Percentiles rank a stretch among this genome's conserved stretches.
These are phyloP conservation scores for Tephrocybe sp. DNA, from an alignment of 768 basidiomycete genomes.

Conservation along the genomic window DNA sequence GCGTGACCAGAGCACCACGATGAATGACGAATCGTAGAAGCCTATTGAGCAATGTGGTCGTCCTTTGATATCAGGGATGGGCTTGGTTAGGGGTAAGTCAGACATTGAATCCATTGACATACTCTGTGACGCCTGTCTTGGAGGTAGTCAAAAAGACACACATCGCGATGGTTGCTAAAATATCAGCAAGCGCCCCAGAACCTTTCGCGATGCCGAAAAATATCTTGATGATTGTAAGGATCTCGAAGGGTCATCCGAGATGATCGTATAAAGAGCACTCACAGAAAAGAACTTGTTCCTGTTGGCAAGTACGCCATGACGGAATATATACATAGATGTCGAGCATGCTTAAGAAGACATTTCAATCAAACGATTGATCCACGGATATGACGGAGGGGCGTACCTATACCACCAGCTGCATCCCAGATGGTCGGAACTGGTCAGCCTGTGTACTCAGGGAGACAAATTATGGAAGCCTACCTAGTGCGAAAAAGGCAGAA, in stretches of 20 bases:
- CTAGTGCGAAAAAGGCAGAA: slow-evolving; percentile 26
- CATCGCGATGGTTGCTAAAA: slow-evolving; percentile 4
- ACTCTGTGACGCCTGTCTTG: slow-evolving; percentile 37
- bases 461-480: too few species aligned
- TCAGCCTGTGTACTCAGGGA: background rate
- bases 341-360: slow-evolving; percentile 24
- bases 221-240: too few species aligned
- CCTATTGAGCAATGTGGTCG: slow-evolving; percentile 35
- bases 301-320: slow-evolving; percentile 27
- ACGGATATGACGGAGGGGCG: background rate
- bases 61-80: slow-evolving; percentile 24
- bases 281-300: slow-evolving; percentile 29
- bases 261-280: too few species aligned
- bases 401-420: slow-evolving; percentile 28
- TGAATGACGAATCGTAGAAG: slow-evolving; percentile 40
- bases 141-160: slow-evolving; percentile 14
- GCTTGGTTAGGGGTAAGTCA: too few species aligned
- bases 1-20: slow-evolving; percentile 44
- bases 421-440: background rate
- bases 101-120: slow-evolving; percentile 7
- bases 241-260: too few species aligned
- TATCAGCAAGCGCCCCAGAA: background rate
- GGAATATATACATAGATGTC: slow-evolving; percentile 30
- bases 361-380: too few species aligned
- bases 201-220: slow-evolving; percentile 45